phyloP scores from a whole-genome alignment of 371 early-diverging fungal genomes.

The Nematocida homosporus region DNA sequence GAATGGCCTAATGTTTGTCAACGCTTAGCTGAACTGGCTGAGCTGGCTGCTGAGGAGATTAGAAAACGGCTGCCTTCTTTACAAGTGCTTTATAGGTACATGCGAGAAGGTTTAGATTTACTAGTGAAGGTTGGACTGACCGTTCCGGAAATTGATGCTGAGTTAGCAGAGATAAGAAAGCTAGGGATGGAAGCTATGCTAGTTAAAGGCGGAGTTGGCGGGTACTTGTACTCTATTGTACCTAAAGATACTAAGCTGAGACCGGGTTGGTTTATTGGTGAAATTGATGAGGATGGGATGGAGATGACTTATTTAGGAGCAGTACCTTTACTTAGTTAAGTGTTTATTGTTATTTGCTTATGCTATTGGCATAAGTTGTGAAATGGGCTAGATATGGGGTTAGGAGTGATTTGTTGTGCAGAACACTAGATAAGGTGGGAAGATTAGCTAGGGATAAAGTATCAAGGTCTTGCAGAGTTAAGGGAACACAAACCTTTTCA shows the following conservation, averaged over 20 bases:
- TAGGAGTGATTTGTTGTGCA: background rate
- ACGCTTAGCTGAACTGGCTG: background rate
- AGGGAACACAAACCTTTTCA: constrained; percentile 64
- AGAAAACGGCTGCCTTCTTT: constrained; percentile 3
- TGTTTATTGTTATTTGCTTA: background rate
- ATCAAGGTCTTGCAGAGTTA: constrained; percentile 20
- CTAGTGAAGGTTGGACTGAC: background rate
- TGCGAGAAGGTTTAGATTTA: background rate
- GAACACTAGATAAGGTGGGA: constrained; percentile 21
- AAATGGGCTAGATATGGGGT: constrained; percentile 20
- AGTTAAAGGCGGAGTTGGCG: background rate
- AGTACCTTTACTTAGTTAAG: background rate
- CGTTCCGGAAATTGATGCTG: constrained; percentile 1
- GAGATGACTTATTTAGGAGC: background rate
- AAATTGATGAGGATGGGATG: background rate
- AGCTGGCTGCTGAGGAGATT: background rate
- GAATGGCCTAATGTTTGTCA: background rate
- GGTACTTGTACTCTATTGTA: constrained; percentile 5
- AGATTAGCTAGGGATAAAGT: constrained; percentile 35
- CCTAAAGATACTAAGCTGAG: background rate
- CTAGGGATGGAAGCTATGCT: background rate
- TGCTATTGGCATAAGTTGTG: background rate
- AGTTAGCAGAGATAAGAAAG: constrained; percentile 11
- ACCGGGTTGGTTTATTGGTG: background rate
- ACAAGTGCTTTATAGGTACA: background rate